phyloP scores from a whole-genome alignment of 176 grass and related monocot species.

The Otatea glauca region DNA sequence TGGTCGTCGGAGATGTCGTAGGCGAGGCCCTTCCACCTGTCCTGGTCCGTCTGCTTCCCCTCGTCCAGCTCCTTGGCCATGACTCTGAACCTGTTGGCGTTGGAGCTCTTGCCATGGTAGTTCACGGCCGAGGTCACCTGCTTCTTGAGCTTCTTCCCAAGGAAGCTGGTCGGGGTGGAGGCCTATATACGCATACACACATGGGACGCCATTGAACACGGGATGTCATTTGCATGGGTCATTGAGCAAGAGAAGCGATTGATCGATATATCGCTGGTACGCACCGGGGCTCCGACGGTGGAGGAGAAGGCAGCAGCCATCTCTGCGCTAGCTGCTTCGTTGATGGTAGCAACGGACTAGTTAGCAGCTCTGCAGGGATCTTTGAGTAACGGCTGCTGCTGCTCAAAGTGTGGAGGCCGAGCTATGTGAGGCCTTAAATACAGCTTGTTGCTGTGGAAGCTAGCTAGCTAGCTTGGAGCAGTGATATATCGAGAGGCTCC shows the following conservation, averaged over 20 bases:
- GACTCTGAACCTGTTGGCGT: constrained; percentile 51
- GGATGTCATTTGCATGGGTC: neutral
- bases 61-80: constrained; percentile 66
- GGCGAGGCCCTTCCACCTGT: constrained; percentile 72
- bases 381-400: neutral
- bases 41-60: constrained; percentile 44
- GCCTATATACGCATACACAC: constrained; percentile 12
- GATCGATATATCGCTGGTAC: neutral
- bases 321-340: neutral
- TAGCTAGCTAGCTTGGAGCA: neutral
- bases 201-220: neutral
- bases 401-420: constrained; percentile 48
- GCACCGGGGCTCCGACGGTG: constrained; percentile 77
- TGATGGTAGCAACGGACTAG: neutral
- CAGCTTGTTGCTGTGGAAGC: neutral
- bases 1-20: constrained; percentile 85
- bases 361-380: constrained; percentile 10
- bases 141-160: constrained; percentile 53
- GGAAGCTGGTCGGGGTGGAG: constrained; percentile 52
- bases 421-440: constrained; percentile 43
- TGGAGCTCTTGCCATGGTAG: constrained; percentile 50
- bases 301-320: constrained; percentile 86
- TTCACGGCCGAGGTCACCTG: constrained; percentile 50
- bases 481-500: neutral
- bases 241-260: neutral